These are phyloP conservation scores for Colletotrichum filicis DNA, from an alignment of 2,329 filamentous ascomycete genomes.

Conservation along the genomic window DNA sequence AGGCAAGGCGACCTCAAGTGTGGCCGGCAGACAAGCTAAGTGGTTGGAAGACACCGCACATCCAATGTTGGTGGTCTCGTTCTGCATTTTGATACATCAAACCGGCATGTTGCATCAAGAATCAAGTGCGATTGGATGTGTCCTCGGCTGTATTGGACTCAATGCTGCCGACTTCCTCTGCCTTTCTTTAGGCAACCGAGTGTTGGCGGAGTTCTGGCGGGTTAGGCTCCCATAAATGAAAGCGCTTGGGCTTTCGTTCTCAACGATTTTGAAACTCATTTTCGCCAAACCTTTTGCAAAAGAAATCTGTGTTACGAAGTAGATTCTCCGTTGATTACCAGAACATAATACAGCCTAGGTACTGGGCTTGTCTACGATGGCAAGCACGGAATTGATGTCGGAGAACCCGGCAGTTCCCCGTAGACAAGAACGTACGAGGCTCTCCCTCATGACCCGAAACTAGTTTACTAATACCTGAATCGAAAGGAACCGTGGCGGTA, in stretches of 20 bases:
- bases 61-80: background rate
- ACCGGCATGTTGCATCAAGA: background rate
- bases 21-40: background rate
- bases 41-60: background rate
- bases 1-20: background rate
- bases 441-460: background rate
- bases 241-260: background rate
- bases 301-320: too few relatives aligned
- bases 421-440: background rate
- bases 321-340: too few relatives aligned
- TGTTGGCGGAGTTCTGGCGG: background rate
- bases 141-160: background rate
- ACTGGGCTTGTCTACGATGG: background rate
- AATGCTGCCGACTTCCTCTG: background rate
- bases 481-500: background rate
- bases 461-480: background rate
- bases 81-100: background rate
- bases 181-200: background rate
- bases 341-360: too few relatives aligned
- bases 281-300: rapidly evolving
- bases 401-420: background rate
- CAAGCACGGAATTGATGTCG: background rate
- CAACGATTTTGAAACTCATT: too few relatives aligned
- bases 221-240: background rate
- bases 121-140: background rate